Evolutionary conservation across 305 asterid species (phyloP).

Genomic region (Euphrasia arctica): DNA sequence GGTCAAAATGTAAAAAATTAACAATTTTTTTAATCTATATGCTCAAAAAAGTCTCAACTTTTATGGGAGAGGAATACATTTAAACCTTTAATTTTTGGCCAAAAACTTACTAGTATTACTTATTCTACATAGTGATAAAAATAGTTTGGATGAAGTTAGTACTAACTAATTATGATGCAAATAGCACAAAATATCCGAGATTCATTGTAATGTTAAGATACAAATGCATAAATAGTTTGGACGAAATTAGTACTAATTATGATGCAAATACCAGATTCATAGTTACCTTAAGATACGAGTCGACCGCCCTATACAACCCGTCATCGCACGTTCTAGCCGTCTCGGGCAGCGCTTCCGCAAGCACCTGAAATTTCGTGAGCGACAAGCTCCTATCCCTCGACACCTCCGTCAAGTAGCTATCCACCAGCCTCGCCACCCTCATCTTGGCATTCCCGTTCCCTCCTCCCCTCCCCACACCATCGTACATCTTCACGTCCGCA

Average conservation of each 20-base stretch:
- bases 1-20: too few species aligned
- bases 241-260: too few species aligned
- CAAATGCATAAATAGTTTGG: too few species aligned
- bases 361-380: constrained; percentile 73
- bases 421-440: constrained; percentile 87
- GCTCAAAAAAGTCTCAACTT: too few species aligned
- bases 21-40: too few species aligned
- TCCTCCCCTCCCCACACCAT: constrained; percentile 48
- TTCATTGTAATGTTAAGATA: background rate
- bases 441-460: constrained; percentile 57
- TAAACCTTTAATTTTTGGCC: too few species aligned
- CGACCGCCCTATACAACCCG: constrained; percentile 83
- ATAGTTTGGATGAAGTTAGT: too few species aligned
- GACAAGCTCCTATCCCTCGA: constrained; percentile 73
- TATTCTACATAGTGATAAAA: too few species aligned
- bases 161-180: too few species aligned
- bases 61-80: too few species aligned
- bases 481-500: constrained; percentile 48
- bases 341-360: constrained; percentile 89
- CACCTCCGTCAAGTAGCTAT: constrained; percentile 83
- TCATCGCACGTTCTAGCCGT: constrained; percentile 87
- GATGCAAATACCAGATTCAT: constrained; percentile 7
- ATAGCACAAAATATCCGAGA: too few species aligned
- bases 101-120: too few species aligned
- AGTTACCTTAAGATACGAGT: constrained; percentile 86